A percentile compares a stretch with the other conserved stretches of the same genome.
These are phyloP conservation scores for Elongisporangium anandrum DNA, from an alignment of 352 stramenopile genomes.

Conservation along the genomic window DNA sequence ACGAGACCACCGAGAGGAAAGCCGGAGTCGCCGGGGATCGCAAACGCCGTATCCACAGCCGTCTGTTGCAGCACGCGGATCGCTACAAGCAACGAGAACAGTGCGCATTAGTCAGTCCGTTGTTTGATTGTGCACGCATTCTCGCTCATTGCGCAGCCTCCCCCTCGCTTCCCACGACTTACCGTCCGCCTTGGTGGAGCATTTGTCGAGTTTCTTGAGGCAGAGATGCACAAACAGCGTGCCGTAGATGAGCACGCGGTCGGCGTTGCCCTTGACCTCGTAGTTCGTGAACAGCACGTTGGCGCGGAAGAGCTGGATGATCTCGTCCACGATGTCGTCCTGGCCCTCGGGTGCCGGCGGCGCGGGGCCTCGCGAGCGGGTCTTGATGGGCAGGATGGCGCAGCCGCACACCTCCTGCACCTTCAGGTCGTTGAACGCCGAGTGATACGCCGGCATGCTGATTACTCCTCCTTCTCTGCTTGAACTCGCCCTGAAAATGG, in stretches of 20 bases:
- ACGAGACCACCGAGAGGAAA: slow-evolving; percentile 84
- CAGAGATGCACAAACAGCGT: slow-evolving; percentile 91
- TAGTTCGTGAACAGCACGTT: slow-evolving; percentile 95
- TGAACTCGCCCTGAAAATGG: slow-evolving; percentile 2
- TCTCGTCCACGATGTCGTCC: slow-evolving; percentile 93
- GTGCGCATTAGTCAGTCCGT: not conserved
- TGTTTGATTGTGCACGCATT: not conserved
- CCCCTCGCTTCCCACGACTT: not conserved
- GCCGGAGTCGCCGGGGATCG: slow-evolving; percentile 80
- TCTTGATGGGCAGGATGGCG: slow-evolving; percentile 89
- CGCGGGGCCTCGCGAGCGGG: slow-evolving; percentile 80
- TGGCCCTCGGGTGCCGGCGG: slow-evolving; percentile 66
- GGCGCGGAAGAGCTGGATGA: slow-evolving; percentile 89
- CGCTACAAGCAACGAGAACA: slow-evolving; percentile 20
- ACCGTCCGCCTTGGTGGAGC: slow-evolving; percentile 72
- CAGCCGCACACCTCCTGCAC: slow-evolving; percentile 82
- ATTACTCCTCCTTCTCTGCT: not conserved
- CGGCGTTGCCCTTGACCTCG: slow-evolving; percentile 87
- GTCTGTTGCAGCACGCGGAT: slow-evolving; percentile 77
- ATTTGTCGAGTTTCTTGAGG: slow-evolving; percentile 89
- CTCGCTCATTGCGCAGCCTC: not conserved
- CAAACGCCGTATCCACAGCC: slow-evolving; percentile 71
- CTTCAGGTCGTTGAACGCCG: slow-evolving; percentile 72
- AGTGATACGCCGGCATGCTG: slow-evolving; percentile 91
- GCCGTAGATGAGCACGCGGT: slow-evolving; percentile 93